These are phyloP conservation scores for Collybia sp. DNA, from an alignment of 768 basidiomycete species.

Conservation along the genomic window DNA sequence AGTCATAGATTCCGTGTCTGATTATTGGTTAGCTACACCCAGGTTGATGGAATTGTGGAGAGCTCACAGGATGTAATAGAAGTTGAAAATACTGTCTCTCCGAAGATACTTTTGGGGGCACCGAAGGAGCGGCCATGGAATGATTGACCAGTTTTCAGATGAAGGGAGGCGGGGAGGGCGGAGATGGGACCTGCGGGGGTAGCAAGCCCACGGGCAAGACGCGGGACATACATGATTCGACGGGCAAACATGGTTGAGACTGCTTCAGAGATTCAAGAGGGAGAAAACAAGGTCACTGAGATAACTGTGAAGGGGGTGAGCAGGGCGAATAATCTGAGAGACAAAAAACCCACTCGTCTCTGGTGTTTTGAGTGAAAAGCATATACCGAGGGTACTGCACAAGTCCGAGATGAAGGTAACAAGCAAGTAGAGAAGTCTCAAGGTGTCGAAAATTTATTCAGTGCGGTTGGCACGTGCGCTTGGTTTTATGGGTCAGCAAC, in stretches of 20 bases:
- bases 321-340: slow-evolving; percentile 12
- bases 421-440: slow-evolving; percentile 7
- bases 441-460: not conserved
- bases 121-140: slow-evolving; percentile 91
- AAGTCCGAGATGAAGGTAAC: slow-evolving; percentile 6
- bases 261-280: slow-evolving; percentile 41
- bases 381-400: slow-evolving; percentile 39
- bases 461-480: slow-evolving; percentile 4
- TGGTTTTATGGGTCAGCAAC: too few relatives aligned
- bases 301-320: slow-evolving; percentile 47
- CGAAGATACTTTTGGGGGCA: slow-evolving; percentile 79
- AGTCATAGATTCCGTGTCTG: slow-evolving; percentile 99
- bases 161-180: slow-evolving; percentile 73
- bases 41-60: not conserved
- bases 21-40: slow-evolving; percentile 6
- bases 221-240: slow-evolving; percentile 42
- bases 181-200: slow-evolving; percentile 51
- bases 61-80: slow-evolving; percentile 94
- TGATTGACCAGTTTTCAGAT: slow-evolving; percentile 91
- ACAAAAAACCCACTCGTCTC: slow-evolving; percentile 69
- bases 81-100: slow-evolving; percentile 98
- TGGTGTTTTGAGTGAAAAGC: slow-evolving; percentile 83
- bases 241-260: slow-evolving; percentile 50
- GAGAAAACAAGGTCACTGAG: slow-evolving; percentile 90
- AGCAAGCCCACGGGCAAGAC: slow-evolving; percentile 57